Evolutionary conservation across 352 stramenopile species (phyloP), one percentile per base, ranked within the genome.

Genomic region (Pythium grandisporangium): DNA sequence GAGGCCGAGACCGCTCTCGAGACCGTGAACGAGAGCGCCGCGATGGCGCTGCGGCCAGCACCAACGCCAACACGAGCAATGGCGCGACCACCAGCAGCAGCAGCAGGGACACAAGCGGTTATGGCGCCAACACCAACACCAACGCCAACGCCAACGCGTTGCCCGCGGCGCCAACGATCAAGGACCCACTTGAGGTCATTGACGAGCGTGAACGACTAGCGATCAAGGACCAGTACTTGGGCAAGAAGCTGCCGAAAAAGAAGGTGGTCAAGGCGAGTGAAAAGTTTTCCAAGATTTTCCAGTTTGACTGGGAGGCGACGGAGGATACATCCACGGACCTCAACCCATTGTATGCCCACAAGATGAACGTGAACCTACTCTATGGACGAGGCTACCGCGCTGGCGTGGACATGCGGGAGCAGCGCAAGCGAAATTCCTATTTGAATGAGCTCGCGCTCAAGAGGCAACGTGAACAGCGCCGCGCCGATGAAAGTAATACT

Each of bases 241-340:
- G 86, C 30, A 89, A 89, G 53, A 82, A 72, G 8, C 57, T 72
- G 12, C 74, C 72, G 51, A 95, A 93, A 59, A 95, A 95, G 41
- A 92, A 89, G 53, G 63, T 95, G 17, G 70, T 93, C 13, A 97
- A 97, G 48, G 82, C 91, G 12, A 95, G 80, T 22, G 85, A 96
- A 42, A 97, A 96, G 53, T 96, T 96, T 43, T 70, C 77, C 26
- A 90, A 94, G 52, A 93, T 95, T 53, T 97, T 96, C 50, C 80
- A 96, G 51, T 97, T 98, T 53, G 84, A 97, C 54, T 98, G 91
- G 91, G 83, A 97, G 25, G 70, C 79, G 10, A 72, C 61, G 1
- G 91, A 98, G 30, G 91, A 98, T 55, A 98, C 91, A 25, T 94
- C 75, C 21, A 42, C 61, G 10, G 89, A 96, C 47, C 42, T 95